Conservation (phyloP, 495 filamentous ascomycete species). For the Aspergillus nidulans region DNA sequence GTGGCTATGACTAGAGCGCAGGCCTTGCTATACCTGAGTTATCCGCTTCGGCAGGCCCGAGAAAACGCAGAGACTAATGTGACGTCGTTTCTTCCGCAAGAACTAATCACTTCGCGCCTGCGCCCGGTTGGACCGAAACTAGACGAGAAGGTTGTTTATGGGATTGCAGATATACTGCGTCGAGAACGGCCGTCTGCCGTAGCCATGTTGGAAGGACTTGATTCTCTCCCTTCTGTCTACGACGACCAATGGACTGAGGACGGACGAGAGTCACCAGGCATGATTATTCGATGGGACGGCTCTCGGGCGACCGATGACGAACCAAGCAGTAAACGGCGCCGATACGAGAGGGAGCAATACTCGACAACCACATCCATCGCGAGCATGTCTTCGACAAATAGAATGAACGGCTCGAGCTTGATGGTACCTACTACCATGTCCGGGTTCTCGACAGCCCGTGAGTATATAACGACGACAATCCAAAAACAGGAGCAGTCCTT, state of each 20-base stretch:
- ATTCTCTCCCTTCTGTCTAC: slow-evolving; percentile 44
- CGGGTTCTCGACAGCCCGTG: slow-evolving; percentile 41
- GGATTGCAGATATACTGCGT: slow-evolving; percentile 59
- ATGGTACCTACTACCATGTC: slow-evolving; percentile 34
- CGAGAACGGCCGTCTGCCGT: slow-evolving; percentile 47
- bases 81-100: slow-evolving; percentile 58
- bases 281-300: slow-evolving; percentile 33
- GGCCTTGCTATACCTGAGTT: slow-evolving; percentile 85
- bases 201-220: slow-evolving; percentile 44
- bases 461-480: slow-evolving; percentile 33
- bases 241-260: slow-evolving; percentile 63
- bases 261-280: slow-evolving; percentile 47
- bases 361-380: slow-evolving; percentile 19
- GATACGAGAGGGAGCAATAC: slow-evolving; percentile 24
- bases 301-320: slow-evolving; percentile 21
- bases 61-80: slow-evolving; percentile 55
- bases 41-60: slow-evolving; percentile 61
- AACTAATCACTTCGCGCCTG: slow-evolving; percentile 46
- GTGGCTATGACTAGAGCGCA: slow-evolving; percentile 98
- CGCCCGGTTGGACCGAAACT: slow-evolving; percentile 56
- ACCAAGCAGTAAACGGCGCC: slow-evolving; percentile 33
- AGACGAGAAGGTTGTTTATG: slow-evolving; percentile 48
- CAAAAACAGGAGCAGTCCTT: slow-evolving; percentile 1
- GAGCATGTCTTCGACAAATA: slow-evolving; percentile 23
- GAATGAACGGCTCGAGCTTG: slow-evolving; percentile 28